Percentiles rank a stretch among this genome's conserved stretches.
Conservation (phyloP, 2,329 filamentous ascomycete species). For the Talaromyces marneffei region DNA sequence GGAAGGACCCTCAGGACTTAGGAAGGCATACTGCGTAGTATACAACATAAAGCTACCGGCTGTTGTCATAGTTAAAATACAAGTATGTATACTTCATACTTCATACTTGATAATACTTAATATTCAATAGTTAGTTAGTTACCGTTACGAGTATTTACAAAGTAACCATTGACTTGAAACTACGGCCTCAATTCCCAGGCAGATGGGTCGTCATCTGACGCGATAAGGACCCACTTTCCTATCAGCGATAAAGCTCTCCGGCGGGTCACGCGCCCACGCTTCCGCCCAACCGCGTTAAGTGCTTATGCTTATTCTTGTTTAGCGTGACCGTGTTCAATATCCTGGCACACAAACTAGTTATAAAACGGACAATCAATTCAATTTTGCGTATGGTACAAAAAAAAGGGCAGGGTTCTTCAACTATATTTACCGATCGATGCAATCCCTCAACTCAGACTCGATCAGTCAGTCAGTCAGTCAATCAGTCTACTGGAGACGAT, state of each 20-base stretch:
- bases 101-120: too few relatives aligned
- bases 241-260: conserved; percentile 1
- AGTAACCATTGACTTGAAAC: neutral
- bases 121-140: too few relatives aligned
- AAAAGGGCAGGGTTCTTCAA: neutral
- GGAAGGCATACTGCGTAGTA: too few relatives aligned
- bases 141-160: too few relatives aligned
- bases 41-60: too few relatives aligned
- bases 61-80: too few relatives aligned
- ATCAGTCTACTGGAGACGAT: neutral
- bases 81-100: too few relatives aligned
- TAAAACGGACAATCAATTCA: neutral
- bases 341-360: too few relatives aligned
- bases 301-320: too few relatives aligned
- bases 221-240: conserved; percentile 7
- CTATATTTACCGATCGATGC: neutral
- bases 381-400: conserved; percentile 10
- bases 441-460: neutral
- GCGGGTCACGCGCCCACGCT: neutral
- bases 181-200: neutral
- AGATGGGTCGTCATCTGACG: conserved; percentile 5
- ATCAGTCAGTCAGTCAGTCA: neutral
- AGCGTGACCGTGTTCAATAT: too few relatives aligned
- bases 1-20: too few relatives aligned
- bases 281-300: conserved; percentile 1